phyloP scores from a whole-genome alignment of 805 yeast species.

The Barnettozyma sucrosica region DNA sequence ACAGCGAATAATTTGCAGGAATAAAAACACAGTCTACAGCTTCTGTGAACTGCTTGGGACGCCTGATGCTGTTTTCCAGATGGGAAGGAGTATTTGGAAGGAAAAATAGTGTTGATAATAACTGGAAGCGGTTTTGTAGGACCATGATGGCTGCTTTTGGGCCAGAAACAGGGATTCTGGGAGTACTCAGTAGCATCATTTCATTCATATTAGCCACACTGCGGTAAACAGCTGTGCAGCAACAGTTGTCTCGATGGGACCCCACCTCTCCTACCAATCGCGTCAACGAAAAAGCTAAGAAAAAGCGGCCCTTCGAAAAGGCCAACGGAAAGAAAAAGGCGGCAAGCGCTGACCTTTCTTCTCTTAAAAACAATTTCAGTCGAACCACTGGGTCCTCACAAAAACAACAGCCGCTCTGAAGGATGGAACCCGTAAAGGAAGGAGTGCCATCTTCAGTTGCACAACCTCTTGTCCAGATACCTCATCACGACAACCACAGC shows the following conservation, averaged over 20 bases:
- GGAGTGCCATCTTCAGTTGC: background rate
- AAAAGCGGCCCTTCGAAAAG: background rate
- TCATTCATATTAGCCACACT: background rate
- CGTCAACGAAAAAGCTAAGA: background rate
- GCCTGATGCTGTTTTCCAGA: background rate
- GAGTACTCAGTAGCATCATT: background rate
- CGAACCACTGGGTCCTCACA: background rate
- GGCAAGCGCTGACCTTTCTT: constrained; percentile 3
- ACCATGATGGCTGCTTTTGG: background rate
- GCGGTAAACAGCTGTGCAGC: background rate
- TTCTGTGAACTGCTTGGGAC: background rate
- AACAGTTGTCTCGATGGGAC: background rate
- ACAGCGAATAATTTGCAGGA: background rate
- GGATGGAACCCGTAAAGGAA: background rate
- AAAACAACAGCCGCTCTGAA: constrained; percentile 1
- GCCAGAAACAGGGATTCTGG: background rate
- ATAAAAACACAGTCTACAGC: background rate
- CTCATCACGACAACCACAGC: background rate
- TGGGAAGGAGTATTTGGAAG: background rate
- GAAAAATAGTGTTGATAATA: background rate
- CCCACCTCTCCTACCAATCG: constrained; percentile 1
- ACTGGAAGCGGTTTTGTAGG: background rate
- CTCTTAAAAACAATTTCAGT: constrained; percentile 3
- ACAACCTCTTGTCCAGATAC: background rate
- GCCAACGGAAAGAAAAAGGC: constrained; percentile 8